Base-by-base conservation (phyloP, 2,329 filamentous ascomycete genomes). In the Zymoseptoria pseudotritici region DNA sequence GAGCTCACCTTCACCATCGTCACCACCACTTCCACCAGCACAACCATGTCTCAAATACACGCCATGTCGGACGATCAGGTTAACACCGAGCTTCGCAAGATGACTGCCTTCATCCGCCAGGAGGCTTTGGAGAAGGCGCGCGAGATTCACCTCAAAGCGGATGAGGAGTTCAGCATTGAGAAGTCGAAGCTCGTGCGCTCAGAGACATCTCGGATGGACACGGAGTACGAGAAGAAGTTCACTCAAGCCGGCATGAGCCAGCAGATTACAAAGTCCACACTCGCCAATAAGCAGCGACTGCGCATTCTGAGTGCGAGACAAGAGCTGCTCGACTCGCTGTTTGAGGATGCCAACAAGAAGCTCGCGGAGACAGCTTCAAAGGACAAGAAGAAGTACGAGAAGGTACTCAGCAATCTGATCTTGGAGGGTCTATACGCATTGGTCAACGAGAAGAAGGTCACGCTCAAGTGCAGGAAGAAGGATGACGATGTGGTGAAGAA, bases 51-150 rank as follows among this genome's bases (percentile, higher is more conserved):
- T 79, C 88, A 91, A 83, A 82, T 85, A 67, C 91, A 96, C 87
- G 89, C 91, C 77, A 88, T 97, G 80, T 96, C 92, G 80, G 92
- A 97, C 84, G 91, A 96, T 81, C 76, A 97, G 91, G 94, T 99
- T 83, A 87, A 90, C 79, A 87, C 90, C 79, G 94, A 99, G 86
- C 90, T 99, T 79, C 92, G 90, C 83, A 99, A 99, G 86, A 99
- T 99, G 94, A 97, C 94, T 62, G 93, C 92, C 75, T 99, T 99
- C 85, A 99, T 99, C 86, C 90, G 91, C 78, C 94, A 97, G 80
- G 94, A 99, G 81, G 94, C 94, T 61, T 85, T 89, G 73, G 94
- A 99, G 76, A 99, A 99, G 80, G 91, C 91, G 71, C 89, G 89
- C 75, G 94, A 99, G 79, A 97, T 99, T 78, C 86, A 94, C 74